These are phyloP conservation scores for Diutina scorzettiae DNA, from an alignment of 1,139 yeast species.

Conservation along the genomic window DNA sequence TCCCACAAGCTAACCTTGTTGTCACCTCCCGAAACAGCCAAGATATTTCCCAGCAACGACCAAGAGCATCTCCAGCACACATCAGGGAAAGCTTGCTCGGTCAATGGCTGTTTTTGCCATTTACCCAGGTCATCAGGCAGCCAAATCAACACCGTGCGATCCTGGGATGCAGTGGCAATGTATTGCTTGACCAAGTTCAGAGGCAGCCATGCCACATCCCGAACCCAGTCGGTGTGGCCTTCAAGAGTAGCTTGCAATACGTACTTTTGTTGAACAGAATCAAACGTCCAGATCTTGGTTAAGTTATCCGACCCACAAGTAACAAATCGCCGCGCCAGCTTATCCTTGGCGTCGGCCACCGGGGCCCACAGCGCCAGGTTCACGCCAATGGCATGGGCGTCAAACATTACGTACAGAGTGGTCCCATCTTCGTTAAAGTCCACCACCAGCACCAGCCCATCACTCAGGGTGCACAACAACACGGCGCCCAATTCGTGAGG, in stretches of 20 bases:
- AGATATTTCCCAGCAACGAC: constrained; percentile 90
- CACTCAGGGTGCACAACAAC: constrained; percentile 82
- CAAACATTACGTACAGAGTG: constrained; percentile 49
- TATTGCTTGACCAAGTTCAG: constrained; percentile 76
- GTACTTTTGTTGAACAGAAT: constrained; percentile 44
- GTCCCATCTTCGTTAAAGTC: constrained; percentile 90
- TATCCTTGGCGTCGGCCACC: constrained; percentile 29
- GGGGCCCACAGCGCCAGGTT: constrained; percentile 98
- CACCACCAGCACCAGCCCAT: constrained; percentile 82
- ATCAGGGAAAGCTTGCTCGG: constrained; percentile 81
- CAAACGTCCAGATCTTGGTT: constrained; percentile 82
- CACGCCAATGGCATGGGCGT: constrained; percentile 89
- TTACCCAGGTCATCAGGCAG: constrained; percentile 55
- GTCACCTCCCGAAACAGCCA: constrained; percentile 95
- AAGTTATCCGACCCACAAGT: constrained; percentile 94
- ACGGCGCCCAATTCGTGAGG: constrained; percentile 96
- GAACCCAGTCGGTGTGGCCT: constrained; percentile 96
- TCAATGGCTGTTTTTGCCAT: constrained; percentile 75
- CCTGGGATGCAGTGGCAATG: constrained; percentile 98
- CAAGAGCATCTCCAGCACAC: constrained; percentile 98
- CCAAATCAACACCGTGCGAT: constrained; percentile 91
- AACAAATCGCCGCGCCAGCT: constrained; percentile 48
- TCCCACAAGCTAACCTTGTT: constrained; percentile 94
- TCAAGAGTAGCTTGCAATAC: constrained; percentile 64
- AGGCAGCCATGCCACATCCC: constrained; percentile 98